Evolutionary conservation across 108 stramenopile genomes (phyloP).

Genomic region (Fragilaria radians): DNA sequence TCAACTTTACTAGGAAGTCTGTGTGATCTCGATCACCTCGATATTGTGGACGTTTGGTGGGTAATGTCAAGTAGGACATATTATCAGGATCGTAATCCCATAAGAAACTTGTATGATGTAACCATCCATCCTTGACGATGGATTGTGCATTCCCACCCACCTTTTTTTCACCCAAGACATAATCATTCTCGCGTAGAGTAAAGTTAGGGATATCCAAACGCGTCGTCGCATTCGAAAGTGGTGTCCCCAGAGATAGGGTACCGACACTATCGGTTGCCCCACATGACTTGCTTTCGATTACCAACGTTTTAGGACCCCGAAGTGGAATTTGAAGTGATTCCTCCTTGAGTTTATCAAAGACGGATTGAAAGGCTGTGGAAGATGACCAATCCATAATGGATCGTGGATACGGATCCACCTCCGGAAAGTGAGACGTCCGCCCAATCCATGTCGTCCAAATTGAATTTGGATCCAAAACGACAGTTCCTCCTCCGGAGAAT

Average conservation of each 20-base stretch:
- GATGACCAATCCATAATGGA: conserved; percentile 87
- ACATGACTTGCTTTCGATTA: conserved; percentile 47
- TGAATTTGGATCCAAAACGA: conserved; percentile 79
- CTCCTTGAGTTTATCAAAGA: conserved; percentile 44
- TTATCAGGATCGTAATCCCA: conserved; percentile 73
- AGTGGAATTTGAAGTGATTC: conserved; percentile 1
- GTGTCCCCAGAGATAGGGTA: not conserved
- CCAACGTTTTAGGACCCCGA: conserved; percentile 41
- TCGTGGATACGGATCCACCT: conserved; percentile 65
- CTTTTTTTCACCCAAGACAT: conserved; percentile 79
- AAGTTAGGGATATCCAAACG: conserved; percentile 20
- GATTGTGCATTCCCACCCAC: conserved; percentile 95
- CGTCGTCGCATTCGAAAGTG: not conserved
- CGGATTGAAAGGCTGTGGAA: conserved; percentile 56
- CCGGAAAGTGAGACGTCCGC: conserved; percentile 28
- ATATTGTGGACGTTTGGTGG: conserved; percentile 85
- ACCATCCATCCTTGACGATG: conserved; percentile 76
- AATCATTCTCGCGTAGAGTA: conserved; percentile 82
- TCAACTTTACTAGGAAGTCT: conserved; percentile 75
- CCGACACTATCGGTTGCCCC: conserved; percentile 27
- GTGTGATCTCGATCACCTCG: conserved; percentile 76
- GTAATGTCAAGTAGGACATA: conserved; percentile 81
- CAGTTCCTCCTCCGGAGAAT: conserved; percentile 94
- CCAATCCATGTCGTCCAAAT: conserved; percentile 83
- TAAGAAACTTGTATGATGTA: conserved; percentile 94